phyloP scores from a whole-genome alignment of 1,284 basidiomycete genomes.

The Apiotrichum domesticum region DNA sequence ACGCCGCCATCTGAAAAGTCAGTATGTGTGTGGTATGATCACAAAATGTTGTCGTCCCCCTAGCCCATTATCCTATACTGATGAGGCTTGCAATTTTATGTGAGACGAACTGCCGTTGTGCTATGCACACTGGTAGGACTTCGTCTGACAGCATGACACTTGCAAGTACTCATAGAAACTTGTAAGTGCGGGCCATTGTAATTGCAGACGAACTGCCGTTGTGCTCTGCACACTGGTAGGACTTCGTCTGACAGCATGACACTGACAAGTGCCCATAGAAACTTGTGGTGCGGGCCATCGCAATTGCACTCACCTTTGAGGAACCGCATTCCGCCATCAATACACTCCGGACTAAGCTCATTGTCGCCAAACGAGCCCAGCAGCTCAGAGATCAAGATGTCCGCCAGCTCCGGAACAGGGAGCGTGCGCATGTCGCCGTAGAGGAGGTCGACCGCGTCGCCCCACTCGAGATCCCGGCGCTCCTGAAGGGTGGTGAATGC shows the following conservation, averaged over 20 bases:
- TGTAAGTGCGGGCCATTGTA: too few species aligned
- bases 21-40: neutral
- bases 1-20: slow-evolving; percentile 67
- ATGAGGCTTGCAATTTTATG: neutral
- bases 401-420: slow-evolving; percentile 73
- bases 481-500: slow-evolving; percentile 89
- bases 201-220: slow-evolving; percentile 62
- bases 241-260: too few species aligned
- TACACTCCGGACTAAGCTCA: slow-evolving; percentile 93
- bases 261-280: too few species aligned
- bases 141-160: too few species aligned
- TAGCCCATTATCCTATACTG: neutral
- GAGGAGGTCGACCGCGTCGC: slow-evolving; percentile 67
- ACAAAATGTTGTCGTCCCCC: neutral
- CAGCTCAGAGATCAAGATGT: slow-evolving; percentile 93
- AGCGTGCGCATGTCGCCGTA: slow-evolving; percentile 91
- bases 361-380: slow-evolving; percentile 98
- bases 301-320: slow-evolving; percentile 58
- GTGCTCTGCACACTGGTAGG: too few species aligned
- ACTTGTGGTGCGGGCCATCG: too few species aligned
- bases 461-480: slow-evolving; percentile 76
- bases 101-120: too few species aligned
- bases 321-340: slow-evolving; percentile 90
- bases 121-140: too few species aligned
- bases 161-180: too few species aligned